Evolutionary conservation across 768 basidiomycete species (phyloP), one percentile per base, ranked within the genome.

Genomic region (Tricholomella constricta): DNA sequence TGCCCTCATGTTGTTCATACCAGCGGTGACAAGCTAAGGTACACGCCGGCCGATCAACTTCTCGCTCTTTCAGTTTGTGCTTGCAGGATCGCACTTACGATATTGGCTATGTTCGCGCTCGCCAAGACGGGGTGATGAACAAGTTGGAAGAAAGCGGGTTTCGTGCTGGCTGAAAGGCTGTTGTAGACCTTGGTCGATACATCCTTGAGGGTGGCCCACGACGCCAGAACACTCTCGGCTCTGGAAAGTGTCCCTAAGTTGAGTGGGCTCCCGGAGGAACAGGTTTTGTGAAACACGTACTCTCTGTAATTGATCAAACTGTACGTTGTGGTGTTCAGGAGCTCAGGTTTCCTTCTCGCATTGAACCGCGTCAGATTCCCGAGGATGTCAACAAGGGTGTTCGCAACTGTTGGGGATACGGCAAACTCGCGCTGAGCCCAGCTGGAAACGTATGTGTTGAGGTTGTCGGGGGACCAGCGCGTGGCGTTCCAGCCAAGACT

Each of bases 341-440:
- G 69, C 70, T 90, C 88, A 0, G 83, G 83, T 69, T 89, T 89
- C 48, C 83, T 68, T 35, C 83, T 70, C 2, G 83, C 74, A 60
- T 83, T 85, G 69, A 77, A 82, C 22, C 74, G 69, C 8, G 82
- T 82, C 32, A 83, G 63, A 59, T 84, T 84, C 14, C 68, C 75
- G 22, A 88, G 74, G 50, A 89, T 80, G 36, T 74, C 70, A 0
- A 78, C 71, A 7, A 87, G 76, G 4, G 66, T 71, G 0, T 60
- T 62, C 0, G 83, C 74, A 35, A 78, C 70, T 4, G 62, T 51
- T 5, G 65, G 43, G 3, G 72, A 67, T 6, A 84, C 42, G 36
- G 78, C 81, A 60, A 87, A 88, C 63, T 89, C 87, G 22, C 86
- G 77, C 50, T 78, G 71, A 0, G 86, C 86, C 86, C 85, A 89